A percentile compares a stretch with the other conserved stretches of the same genome.
Conservation (phyloP, 75 land plant genomes). For the Azolla pinnata region DNA sequence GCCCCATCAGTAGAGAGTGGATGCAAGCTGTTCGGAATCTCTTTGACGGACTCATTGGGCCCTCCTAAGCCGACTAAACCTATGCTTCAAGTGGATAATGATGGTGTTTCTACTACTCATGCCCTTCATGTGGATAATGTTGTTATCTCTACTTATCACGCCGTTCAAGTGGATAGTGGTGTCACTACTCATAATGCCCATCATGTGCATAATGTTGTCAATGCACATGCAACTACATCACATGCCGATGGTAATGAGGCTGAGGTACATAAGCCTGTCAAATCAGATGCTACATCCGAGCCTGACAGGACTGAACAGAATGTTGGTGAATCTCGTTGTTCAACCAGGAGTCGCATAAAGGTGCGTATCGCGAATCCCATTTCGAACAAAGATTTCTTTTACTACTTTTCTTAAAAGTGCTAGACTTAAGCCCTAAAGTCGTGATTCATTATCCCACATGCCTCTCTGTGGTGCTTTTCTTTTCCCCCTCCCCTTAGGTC, state of each 20-base stretch:
- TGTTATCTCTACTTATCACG: not conserved
- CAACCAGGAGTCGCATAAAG: slow-evolving; percentile 71
- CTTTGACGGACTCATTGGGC: too few relatives aligned
- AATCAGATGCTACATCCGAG: slow-evolving; percentile 19
- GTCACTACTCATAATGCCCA: not conserved
- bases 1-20: too few relatives aligned
- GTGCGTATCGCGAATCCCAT: slow-evolving; percentile 14
- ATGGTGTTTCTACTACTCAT: too few relatives aligned
- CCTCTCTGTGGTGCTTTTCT: not conserved
- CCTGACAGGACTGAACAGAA: too few relatives aligned
- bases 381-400: not conserved
- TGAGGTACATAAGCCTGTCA: slow-evolving; percentile 2
- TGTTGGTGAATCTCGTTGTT: too few relatives aligned
- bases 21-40: too few relatives aligned
- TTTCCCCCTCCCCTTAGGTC: slow-evolving; percentile 26
- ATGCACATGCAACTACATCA: too few relatives aligned
- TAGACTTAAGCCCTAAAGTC: not conserved
- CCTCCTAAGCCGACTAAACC: not conserved
- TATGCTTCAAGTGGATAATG: not conserved
- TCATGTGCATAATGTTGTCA: not conserved
- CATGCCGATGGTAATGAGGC: too few relatives aligned
- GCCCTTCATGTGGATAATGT: not conserved
- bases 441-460: too few relatives aligned
- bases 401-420: not conserved
- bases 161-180: not conserved